A percentile compares a stretch with the other conserved stretches of the same genome.
Evolutionary conservation across 306 rosid genomes (phyloP).

Genomic region (Cucurbita ficifolia): DNA sequence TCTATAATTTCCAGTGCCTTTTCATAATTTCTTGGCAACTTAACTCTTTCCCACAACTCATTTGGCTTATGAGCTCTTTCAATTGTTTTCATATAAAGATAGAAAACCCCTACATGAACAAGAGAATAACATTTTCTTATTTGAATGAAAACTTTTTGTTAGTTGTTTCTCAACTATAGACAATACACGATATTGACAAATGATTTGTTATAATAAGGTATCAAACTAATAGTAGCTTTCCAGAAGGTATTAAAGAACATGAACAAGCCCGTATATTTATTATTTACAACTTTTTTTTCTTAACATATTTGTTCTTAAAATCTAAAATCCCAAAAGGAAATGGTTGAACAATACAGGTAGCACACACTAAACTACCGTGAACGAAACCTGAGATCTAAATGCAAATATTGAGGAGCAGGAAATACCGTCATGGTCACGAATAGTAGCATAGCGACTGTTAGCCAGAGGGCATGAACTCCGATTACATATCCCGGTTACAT

Average conservation of each 20-base stretch:
- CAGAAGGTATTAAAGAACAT: neutral
- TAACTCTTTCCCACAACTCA: constrained; percentile 84
- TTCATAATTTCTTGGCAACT: constrained; percentile 80
- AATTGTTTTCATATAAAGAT: constrained; percentile 86
- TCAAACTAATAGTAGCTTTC: neutral
- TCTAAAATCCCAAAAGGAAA: neutral
- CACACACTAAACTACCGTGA: too few relatives aligned
- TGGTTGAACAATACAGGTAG: neutral
- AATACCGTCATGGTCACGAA: constrained; percentile 73
- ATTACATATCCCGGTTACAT: constrained; percentile 76
- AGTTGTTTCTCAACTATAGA: neutral
- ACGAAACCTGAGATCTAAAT: neutral
- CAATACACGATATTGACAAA: neutral
- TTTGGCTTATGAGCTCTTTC: constrained; percentile 94
- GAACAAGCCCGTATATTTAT: neutral
- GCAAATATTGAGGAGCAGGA: neutral
- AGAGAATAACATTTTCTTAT: neutral
- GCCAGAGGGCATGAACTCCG: constrained; percentile 91
- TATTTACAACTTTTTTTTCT: neutral
- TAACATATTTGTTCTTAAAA: neutral
- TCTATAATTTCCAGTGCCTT: constrained; percentile 75
- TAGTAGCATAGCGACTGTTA: constrained; percentile 91
- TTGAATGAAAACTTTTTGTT: neutral
- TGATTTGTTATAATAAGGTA: neutral
- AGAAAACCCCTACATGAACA: constrained; percentile 62